Base-by-base conservation (phyloP, 2,329 filamentous ascomycete genomes). In the Incumbomyces lentus region DNA sequence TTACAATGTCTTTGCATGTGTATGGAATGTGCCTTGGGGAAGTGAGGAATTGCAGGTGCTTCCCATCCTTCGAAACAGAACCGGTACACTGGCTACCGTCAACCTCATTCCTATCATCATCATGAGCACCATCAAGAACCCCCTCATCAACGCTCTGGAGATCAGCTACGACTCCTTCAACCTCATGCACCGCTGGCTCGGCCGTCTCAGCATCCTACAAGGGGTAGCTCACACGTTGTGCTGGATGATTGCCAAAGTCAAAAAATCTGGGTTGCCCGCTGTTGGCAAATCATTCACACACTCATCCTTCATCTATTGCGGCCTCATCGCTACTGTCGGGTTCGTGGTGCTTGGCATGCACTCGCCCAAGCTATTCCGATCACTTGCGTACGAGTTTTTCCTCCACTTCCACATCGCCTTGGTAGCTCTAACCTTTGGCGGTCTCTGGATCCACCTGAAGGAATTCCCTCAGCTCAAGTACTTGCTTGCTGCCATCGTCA, bases 341-440 rank as follows among this genome's bases (percentile, higher is more conserved):
- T 76, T 95, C 60, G 57, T 77, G 34, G 61, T 84, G 37, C 71
- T 96, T 38, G 60, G 84, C 45, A 59, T 94, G 43, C 70, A 82
- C 22, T 82, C 87, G 8, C 69, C 84, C 45, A 90, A 87, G 2
- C 83, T 88, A 0, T 61, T 98, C 43, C 82, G 92, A 51, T 90
- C 95, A 64, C 88, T 89, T 33, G 95, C 95, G 63, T 98, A 98
- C 69, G 92, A 98, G 68, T 93, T 87, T 1, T 98, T 98, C 68
- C 75, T 96, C 57, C 86, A 85, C 61, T 67, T 83, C 26, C 92
- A 96, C 67, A 88, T 94, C 56, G 64, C 85, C 32, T 68, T 94
- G 42, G 87, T 82, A 33, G 64, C 82, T 31, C 60, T 86, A 45
- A 70, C 73, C 40, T 76, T 95, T 42, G 71, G 77, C 47, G 82